phyloP scores from a whole-genome alignment of 768 basidiomycete genomes.

The Xanthoconium stramineum region DNA sequence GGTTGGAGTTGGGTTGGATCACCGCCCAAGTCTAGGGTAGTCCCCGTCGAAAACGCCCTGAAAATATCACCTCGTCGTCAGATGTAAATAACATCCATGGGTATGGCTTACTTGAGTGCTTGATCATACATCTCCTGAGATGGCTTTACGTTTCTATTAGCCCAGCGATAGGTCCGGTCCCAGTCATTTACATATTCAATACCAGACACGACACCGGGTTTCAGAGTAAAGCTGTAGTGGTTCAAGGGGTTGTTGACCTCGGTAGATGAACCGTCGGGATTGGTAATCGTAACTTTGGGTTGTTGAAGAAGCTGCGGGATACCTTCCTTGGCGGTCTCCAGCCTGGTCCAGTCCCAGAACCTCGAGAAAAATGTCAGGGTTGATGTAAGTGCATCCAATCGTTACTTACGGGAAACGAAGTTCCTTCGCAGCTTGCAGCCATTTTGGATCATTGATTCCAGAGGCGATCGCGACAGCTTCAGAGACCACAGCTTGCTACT shows the following conservation, averaged over 20 bases:
- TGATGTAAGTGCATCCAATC: neutral
- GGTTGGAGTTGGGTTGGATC: neutral
- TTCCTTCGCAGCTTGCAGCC: slow-evolving; percentile 10
- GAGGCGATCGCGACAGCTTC: slow-evolving; percentile 15
- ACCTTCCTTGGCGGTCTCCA: neutral
- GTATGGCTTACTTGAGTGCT: slow-evolving; percentile 7
- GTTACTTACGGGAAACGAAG: slow-evolving; percentile 19
- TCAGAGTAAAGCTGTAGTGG: slow-evolving; percentile 7
- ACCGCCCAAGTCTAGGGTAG: neutral
- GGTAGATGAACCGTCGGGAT: neutral
- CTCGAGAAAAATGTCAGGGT: neutral
- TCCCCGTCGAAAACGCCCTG: slow-evolving; percentile 6
- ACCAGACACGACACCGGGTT: neutral
- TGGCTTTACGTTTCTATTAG: neutral
- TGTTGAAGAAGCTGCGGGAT: slow-evolving; percentile 6
- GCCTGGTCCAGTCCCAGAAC: slow-evolving; percentile 20
- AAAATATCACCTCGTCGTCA: neutral
- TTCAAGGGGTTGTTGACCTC: slow-evolving; percentile 12
- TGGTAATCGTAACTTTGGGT: neutral
- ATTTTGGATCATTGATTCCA: neutral
- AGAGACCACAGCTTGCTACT: slow-evolving; percentile 17
- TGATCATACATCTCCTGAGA: slow-evolving; percentile 9
- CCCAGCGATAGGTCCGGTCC: slow-evolving; percentile 18
- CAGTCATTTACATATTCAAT: slow-evolving; percentile 7
- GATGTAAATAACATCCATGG: no score